Conservation (phyloP, 1,139 yeast genomes). For the Martiniozyma asiatica region DNA sequence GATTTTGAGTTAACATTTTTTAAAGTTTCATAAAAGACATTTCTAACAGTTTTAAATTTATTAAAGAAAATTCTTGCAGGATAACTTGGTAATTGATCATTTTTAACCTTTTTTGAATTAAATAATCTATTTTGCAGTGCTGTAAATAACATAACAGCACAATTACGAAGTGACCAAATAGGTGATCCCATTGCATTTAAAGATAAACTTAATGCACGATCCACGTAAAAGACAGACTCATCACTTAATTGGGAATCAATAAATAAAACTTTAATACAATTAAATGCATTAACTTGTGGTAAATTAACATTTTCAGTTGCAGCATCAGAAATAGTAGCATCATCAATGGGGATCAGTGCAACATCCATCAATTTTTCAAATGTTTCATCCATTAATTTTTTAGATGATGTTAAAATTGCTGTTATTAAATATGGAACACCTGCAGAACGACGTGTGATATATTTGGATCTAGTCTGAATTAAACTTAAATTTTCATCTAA, state of each 20-base stretch:
- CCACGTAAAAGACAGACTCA: constrained; percentile 40
- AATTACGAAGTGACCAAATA: constrained; percentile 80
- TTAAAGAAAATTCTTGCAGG: constrained; percentile 57
- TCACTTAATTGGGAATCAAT: constrained; percentile 54
- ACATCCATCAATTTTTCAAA: constrained; percentile 40
- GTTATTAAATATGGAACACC: constrained; percentile 76
- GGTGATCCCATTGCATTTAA: constrained; percentile 50
- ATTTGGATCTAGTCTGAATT: constrained; percentile 46
- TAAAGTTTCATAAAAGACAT: constrained; percentile 35
- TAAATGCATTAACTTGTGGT: constrained; percentile 90
- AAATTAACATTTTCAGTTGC: constrained; percentile 47
- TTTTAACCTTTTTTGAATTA: constrained; percentile 38
- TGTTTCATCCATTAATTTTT: constrained; percentile 32
- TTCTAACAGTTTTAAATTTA: constrained; percentile 41
- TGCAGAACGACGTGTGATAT: constrained; percentile 82
- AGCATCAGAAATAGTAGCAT: constrained; percentile 23
- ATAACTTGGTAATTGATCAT: constrained; percentile 12
- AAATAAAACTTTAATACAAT: constrained; percentile 66
- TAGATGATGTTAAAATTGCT: constrained; percentile 54
- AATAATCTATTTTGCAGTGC: constrained; percentile 70
- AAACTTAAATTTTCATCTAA: constrained; percentile 38
- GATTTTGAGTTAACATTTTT: constrained; percentile 23
- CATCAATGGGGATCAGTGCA: constrained; percentile 38
- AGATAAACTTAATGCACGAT: constrained; percentile 47
- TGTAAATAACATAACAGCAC: constrained; percentile 87